Conservation (phyloP, 2,329 filamentous ascomycete species). For the Coniochaeta pulveracea region DNA sequence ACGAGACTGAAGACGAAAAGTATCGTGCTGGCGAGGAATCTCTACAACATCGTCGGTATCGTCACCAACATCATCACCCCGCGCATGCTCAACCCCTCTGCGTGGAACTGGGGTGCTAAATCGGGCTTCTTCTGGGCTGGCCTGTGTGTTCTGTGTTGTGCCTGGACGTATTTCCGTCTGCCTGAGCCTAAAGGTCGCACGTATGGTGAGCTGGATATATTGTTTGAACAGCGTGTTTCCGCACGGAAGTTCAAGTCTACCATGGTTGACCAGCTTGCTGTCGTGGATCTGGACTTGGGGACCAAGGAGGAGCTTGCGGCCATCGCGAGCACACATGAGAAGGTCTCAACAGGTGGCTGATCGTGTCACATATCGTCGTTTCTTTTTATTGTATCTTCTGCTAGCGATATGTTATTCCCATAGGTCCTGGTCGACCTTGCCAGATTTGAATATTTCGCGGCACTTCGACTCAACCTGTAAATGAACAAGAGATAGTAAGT, state of each 20-base stretch:
- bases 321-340: no score
- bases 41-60: constrained; percentile 38
- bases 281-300: not conserved
- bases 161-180: constrained; percentile 40
- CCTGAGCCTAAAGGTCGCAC: constrained; percentile 45
- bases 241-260: constrained; percentile 28
- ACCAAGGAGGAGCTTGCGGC: no score
- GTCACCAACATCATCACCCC: constrained; percentile 33
- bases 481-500: no score
- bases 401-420: no score
- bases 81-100: constrained; percentile 32
- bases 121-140: constrained; percentile 33
- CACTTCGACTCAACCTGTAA: no score
- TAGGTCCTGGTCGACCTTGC: no score
- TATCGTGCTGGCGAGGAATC: constrained; percentile 28
- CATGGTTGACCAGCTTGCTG: constrained; percentile 9
- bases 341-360: no score
- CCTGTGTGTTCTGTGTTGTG: constrained; percentile 30
- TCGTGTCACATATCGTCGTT: no score
- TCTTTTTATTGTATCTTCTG: no score
- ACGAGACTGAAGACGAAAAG: constrained; percentile 33
- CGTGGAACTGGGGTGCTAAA: constrained; percentile 36
- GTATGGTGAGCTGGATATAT: constrained; percentile 41
- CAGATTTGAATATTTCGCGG: no score
- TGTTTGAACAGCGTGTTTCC: constrained; percentile 35